Evolutionary conservation across 2,329 filamentous ascomycete species (phyloP), one percentile per base, ranked within the genome.

Genomic region (Ophiostoma australiae): DNA sequence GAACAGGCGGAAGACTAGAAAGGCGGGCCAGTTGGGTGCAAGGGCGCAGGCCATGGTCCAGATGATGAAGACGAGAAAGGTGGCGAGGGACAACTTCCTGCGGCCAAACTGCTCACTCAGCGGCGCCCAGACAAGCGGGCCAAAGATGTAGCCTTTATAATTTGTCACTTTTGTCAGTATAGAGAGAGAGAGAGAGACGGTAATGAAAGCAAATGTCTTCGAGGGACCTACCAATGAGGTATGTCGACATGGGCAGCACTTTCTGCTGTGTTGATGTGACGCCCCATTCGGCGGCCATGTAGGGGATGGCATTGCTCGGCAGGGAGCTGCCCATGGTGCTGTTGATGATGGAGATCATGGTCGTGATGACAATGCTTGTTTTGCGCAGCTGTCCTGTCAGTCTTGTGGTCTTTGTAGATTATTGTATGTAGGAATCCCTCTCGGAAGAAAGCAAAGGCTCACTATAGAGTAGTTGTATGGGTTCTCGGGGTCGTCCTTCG

Each of bases 241-340:
- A 91, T 23, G 88, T 82, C 0, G 88, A 89, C 44, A 90, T 87
- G 8, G 87, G 88, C 1, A 91, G 76, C 4, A 86, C 82, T 67
- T 76, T 76, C 70, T 85, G 82, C 20, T 78, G 76, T 39, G 80
- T 73, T 2, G 82, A 83, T 0, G 83, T 84, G 71, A 90, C 79
- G 69, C 82, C 76, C 79, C 89, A 92, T 74, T 89, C 82, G 3
- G 79, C 76, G 2, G 84, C 80, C 67, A 91, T 89, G 69, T 82
- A 84, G 2, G 84, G 82, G 1, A 88, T 83, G 17, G 87, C 87
- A 77, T 89, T 89, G 70, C 87, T 87, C 1, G 89, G 87, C 5
- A 92, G 81, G 0, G 88, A 83, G 61, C 86, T 90, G 1, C 86
- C 86, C 79, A 91, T 86, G 11, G 89, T 91, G 35, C 85, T 88